Evolutionary conservation across 441 rosid genomes (phyloP).

Genomic region (Isatis lusitanica): DNA sequence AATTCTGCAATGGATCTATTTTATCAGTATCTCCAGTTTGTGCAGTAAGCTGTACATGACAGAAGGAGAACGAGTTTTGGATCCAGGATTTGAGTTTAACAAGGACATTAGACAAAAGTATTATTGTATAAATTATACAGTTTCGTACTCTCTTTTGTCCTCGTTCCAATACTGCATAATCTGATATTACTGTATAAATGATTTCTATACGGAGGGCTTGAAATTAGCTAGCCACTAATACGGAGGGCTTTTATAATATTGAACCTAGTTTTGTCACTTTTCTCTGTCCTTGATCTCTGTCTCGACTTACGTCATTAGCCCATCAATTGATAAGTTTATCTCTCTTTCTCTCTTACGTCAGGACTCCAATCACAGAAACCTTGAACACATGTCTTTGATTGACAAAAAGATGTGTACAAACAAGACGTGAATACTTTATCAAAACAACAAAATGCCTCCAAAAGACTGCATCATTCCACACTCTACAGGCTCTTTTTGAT

Average conservation of each 20-base stretch:
- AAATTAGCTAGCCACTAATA: neutral
- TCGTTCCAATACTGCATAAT: neutral
- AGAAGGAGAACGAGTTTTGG: too few relatives aligned
- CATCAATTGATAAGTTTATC: neutral
- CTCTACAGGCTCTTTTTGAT: neutral
- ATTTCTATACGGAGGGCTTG: neutral
- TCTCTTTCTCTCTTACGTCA: neutral
- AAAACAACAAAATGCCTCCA: constrained; percentile 1
- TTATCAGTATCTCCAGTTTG: too few relatives aligned
- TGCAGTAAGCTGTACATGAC: too few relatives aligned
- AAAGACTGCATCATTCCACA: neutral
- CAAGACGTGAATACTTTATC: neutral
- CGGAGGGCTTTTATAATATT: too few relatives aligned
- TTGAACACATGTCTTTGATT: constrained; percentile 25
- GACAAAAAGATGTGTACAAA: constrained; percentile 16
- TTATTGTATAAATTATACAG: constrained; percentile 4
- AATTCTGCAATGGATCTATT: too few relatives aligned
- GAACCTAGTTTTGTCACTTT: constrained; percentile 31
- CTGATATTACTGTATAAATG: neutral
- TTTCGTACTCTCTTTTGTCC: neutral
- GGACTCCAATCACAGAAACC: neutral
- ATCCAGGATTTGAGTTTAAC: too few relatives aligned
- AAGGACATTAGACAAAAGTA: constrained; percentile 6
- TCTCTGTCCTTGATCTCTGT: neutral
- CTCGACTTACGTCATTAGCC: neutral